Evolutionary conservation across 2,329 filamentous ascomycete species (phyloP).

Genomic region (Pezicula neosporulosa): DNA sequence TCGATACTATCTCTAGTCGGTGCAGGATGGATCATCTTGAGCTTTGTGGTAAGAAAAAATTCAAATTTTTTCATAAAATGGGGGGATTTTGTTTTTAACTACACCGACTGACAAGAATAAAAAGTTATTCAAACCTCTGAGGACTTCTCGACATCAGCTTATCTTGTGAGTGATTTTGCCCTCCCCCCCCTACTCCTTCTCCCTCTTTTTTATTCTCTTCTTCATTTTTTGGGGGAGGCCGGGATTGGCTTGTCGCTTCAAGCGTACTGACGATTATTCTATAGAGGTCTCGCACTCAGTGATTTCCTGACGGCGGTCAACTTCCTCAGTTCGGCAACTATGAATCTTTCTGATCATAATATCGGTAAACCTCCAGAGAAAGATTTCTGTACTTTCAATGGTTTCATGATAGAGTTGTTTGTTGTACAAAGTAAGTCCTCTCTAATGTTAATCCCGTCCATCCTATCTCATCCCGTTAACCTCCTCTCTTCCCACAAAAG

Average conservation of each 20-base stretch:
- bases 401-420: slow-evolving; percentile 39
- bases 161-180: slow-evolving; percentile 25
- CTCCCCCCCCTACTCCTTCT: no score
- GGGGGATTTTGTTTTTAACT: not conserved
- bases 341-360: slow-evolving; percentile 29
- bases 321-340: slow-evolving; percentile 33
- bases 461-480: no score
- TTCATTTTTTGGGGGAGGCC: no score
- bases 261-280: not conserved
- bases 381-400: slow-evolving; percentile 36
- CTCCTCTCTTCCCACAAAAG: no score
- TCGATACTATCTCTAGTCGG: slow-evolving; percentile 32
- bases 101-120: not conserved
- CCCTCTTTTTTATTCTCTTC: no score
- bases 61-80: no score
- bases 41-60: slow-evolving; percentile 26
- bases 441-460: not conserved
- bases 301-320: slow-evolving; percentile 38
- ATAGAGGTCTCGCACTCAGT: slow-evolving; percentile 34
- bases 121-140: slow-evolving; percentile 33
- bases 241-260: not conserved
- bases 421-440: slow-evolving; percentile 34
- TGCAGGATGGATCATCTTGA: slow-evolving; percentile 34
- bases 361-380: slow-evolving; percentile 27
- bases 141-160: slow-evolving; percentile 37